Conservation (phyloP, 2,329 filamentous ascomycete species). For the Phaeomoniella chlamydospora region DNA sequence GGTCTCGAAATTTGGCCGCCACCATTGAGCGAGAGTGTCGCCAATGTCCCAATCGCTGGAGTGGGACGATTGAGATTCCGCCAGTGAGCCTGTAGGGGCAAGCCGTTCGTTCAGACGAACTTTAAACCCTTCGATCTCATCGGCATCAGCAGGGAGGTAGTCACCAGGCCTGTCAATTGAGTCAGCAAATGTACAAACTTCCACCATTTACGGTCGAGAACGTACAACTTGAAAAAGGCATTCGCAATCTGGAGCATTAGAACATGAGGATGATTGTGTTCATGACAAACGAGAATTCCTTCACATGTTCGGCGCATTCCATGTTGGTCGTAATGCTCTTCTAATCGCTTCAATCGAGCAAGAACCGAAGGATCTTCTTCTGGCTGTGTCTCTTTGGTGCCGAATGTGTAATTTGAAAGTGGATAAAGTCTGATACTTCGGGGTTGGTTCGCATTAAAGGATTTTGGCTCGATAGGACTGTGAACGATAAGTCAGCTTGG, state of each 20-base stretch:
- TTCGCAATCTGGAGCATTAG: constrained; percentile 99
- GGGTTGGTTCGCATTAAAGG: constrained; percentile 83
- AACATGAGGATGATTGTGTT: constrained; percentile 97
- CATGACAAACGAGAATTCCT: constrained; percentile 92
- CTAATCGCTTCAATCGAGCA: constrained; percentile 80
- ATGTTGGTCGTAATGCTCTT: constrained; percentile 82
- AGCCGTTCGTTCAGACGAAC: constrained; percentile 79
- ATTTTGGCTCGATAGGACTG: constrained; percentile 60
- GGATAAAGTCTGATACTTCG: constrained; percentile 83
- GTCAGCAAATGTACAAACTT: neutral
- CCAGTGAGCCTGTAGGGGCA: constrained; percentile 79
- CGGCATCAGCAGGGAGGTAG: constrained; percentile 73
- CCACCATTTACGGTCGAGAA: constrained; percentile 3
- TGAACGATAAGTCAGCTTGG: constrained; percentile 5
- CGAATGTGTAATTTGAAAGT: constrained; percentile 96
- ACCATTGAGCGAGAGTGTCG: constrained; percentile 95
- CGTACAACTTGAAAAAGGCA: constrained; percentile 89
- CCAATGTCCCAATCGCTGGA: constrained; percentile 71
- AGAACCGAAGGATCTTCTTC: constrained; percentile 95
- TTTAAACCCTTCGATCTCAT: constrained; percentile 94
- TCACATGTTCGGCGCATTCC: constrained; percentile 97
- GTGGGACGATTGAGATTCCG: constrained; percentile 64
- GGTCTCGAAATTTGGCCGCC: constrained; percentile 96
- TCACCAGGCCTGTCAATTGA: constrained; percentile 56
- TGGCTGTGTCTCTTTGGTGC: constrained; percentile 93